Evolutionary conservation across 805 yeast genomes (phyloP).

Genomic region (Metschnikowia baotianmanensis): DNA sequence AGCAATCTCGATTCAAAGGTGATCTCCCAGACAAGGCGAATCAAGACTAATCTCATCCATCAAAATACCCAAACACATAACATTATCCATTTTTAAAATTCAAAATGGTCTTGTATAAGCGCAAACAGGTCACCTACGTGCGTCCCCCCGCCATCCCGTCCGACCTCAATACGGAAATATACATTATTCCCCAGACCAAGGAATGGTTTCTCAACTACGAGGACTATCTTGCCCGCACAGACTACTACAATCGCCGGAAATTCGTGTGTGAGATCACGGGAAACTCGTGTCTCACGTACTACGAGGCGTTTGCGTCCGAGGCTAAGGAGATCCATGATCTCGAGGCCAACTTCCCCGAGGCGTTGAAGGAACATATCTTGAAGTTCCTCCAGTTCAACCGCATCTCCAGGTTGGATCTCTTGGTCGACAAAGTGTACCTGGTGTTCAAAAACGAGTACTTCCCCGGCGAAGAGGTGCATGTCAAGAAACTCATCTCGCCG

Average conservation of each 20-base stretch:
- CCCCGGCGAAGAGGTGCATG: constrained; percentile 83
- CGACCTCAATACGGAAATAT: constrained; percentile 62
- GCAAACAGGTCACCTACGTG: constrained; percentile 64
- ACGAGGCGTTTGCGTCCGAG: constrained; percentile 84
- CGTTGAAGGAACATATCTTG: constrained; percentile 88
- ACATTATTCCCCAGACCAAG: constrained; percentile 78
- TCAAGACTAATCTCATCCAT: too few species aligned
- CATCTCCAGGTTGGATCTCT: constrained; percentile 74
- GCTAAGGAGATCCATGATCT: constrained; percentile 53
- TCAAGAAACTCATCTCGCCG: constrained; percentile 32
- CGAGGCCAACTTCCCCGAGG: constrained; percentile 83
- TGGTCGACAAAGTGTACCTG: constrained; percentile 83
- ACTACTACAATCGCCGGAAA: constrained; percentile 69
- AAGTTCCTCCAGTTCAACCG: constrained; percentile 79
- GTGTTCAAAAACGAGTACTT: constrained; percentile 78
- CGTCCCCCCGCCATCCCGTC: constrained; percentile 57
- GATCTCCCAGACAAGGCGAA: too few species aligned
- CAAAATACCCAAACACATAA: not conserved
- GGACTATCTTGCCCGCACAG: constrained; percentile 68
- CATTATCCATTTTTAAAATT: not conserved
- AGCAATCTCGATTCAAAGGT: too few species aligned
- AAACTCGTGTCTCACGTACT: constrained; percentile 83
- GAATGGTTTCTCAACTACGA: constrained; percentile 85
- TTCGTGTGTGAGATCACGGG: constrained; percentile 97
- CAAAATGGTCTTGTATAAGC: constrained; percentile 69